Percentiles rank a stretch among this genome's conserved stretches.
phyloP scores from a whole-genome alignment of 768 basidiomycete genomes.

The Termitomyces sp. region DNA sequence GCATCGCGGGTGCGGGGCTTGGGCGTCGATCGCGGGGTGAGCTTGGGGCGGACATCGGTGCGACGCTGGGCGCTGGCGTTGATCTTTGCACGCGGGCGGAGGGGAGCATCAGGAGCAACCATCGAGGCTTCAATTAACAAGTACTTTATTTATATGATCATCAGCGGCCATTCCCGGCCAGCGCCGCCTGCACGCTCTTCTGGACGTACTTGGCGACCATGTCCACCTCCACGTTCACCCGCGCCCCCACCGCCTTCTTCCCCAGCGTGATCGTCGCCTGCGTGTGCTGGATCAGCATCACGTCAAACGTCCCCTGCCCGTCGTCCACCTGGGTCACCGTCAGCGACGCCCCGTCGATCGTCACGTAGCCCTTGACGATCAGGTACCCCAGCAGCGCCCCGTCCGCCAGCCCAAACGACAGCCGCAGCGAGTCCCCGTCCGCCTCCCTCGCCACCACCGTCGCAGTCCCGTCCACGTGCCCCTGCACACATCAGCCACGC shows the following conservation, averaged over 20 bases:
- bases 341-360: slow-evolving; percentile 91
- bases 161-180: slow-evolving; percentile 22
- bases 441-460: slow-evolving; percentile 57
- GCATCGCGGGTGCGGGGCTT: neutral
- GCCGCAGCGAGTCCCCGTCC: slow-evolving; percentile 88
- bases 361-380: slow-evolving; percentile 91
- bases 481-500: slow-evolving; percentile 42
- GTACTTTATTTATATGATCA: neutral
- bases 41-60: neutral
- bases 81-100: slow-evolving; percentile 58
- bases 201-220: slow-evolving; percentile 92
- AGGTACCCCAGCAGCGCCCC: slow-evolving; percentile 75
- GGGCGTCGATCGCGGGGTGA: neutral
- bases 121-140: no score
- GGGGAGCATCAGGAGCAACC: slow-evolving; percentile 22
- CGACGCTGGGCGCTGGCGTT: slow-evolving; percentile 42
- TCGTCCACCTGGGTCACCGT: slow-evolving; percentile 84
- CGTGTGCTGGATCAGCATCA: slow-evolving; percentile 96
- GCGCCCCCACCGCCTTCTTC: slow-evolving; percentile 69
- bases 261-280: slow-evolving; percentile 84
- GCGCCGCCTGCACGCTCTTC: slow-evolving; percentile 75
- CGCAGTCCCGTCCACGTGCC: slow-evolving; percentile 91
- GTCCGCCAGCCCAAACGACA: slow-evolving; percentile 74
- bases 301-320: slow-evolving; percentile 58
- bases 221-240: slow-evolving; percentile 94